phyloP scores from a whole-genome alignment of 371 early-diverging fungal genomes.

The Zychaea mexicana region DNA sequence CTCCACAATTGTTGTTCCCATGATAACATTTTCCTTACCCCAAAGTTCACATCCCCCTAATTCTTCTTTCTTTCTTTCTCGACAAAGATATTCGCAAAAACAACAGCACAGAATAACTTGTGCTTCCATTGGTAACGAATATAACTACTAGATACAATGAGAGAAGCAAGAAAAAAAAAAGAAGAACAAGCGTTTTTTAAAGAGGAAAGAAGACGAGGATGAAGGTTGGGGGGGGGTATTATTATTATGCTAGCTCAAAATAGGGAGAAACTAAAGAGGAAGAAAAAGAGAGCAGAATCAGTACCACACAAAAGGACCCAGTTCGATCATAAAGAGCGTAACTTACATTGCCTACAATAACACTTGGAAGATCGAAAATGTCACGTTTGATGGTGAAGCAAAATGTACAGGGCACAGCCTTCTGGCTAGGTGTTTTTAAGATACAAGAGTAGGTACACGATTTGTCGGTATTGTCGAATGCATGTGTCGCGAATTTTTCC shows the following conservation, averaged over 20 bases:
- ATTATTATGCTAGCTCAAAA: constrained; percentile 30
- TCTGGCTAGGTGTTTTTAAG: constrained; percentile 66
- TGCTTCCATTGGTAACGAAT: background rate
- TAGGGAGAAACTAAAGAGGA: constrained; percentile 43
- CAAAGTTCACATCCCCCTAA: no score
- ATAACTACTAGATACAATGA: background rate
- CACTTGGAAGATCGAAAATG: constrained; percentile 90
- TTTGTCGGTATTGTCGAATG: constrained; percentile 88
- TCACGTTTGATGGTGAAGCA: constrained; percentile 93
- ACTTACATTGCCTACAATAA: constrained; percentile 78
- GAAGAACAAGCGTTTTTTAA: background rate
- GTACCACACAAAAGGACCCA: no score
- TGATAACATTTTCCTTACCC: background rate
- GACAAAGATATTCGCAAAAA: background rate
- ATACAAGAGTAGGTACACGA: constrained; percentile 78
- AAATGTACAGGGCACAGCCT: constrained; percentile 83
- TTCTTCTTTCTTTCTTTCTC: background rate
- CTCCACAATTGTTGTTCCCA: background rate
- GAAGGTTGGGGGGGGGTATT: background rate
- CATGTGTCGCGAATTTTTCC: constrained; percentile 88
- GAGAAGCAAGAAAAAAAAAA: background rate
- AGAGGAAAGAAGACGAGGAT: background rate
- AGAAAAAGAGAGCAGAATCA: no score
- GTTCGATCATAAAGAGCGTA: no score
- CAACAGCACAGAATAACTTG: background rate